A percentile compares a stretch with the other conserved stretches of the same genome.
Conservation (phyloP, 1,284 basidiomycete genomes). For the Heliocybe sulcata region DNA sequence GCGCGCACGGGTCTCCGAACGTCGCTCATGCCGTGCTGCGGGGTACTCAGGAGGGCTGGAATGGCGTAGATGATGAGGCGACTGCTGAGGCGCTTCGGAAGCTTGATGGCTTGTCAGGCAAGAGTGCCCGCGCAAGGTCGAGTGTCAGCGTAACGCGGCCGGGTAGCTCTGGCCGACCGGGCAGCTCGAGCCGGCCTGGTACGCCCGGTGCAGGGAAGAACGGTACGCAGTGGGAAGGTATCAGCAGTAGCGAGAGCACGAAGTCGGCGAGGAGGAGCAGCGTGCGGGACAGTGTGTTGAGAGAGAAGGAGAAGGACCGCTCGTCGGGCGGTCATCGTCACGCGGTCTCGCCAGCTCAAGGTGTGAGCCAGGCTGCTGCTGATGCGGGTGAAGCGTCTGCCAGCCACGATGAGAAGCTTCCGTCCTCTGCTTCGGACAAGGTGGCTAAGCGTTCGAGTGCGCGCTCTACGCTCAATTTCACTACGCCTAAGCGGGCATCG, state of each 20-base stretch:
- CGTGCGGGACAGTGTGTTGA: conserved; percentile 28
- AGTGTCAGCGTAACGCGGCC: conserved; percentile 59
- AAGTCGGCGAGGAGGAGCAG: conserved; percentile 46
- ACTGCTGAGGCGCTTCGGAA: conserved; percentile 91
- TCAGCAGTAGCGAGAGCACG: conserved; percentile 35
- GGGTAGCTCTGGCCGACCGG: conserved; percentile 49
- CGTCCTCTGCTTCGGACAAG: conserved; percentile 44
- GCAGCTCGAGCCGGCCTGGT: conserved; percentile 64
- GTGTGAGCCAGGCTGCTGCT: conserved; percentile 30
- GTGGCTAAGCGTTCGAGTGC: conserved; percentile 33
- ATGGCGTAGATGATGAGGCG: conserved; percentile 76
- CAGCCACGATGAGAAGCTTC: conserved; percentile 11
- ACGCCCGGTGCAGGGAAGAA: conserved; percentile 53
- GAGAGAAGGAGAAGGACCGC: conserved; percentile 19
- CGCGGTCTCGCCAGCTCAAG: conserved; percentile 14
- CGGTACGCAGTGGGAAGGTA: conserved; percentile 60
- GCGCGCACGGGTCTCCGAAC: conserved; percentile 46
- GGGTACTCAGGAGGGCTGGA: conserved; percentile 81
- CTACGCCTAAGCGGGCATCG: conserved; percentile 78
- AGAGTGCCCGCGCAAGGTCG: conserved; percentile 48
- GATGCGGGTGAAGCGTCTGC: conserved; percentile 26
- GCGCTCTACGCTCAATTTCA: conserved; percentile 49
- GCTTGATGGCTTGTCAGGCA: conserved; percentile 83
- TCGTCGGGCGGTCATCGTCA: conserved; percentile 18
- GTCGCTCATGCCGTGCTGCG: conserved; percentile 76